phyloP scores from a whole-genome alignment of 1,284 basidiomycete species.

The Fomitopsis betulina region DNA sequence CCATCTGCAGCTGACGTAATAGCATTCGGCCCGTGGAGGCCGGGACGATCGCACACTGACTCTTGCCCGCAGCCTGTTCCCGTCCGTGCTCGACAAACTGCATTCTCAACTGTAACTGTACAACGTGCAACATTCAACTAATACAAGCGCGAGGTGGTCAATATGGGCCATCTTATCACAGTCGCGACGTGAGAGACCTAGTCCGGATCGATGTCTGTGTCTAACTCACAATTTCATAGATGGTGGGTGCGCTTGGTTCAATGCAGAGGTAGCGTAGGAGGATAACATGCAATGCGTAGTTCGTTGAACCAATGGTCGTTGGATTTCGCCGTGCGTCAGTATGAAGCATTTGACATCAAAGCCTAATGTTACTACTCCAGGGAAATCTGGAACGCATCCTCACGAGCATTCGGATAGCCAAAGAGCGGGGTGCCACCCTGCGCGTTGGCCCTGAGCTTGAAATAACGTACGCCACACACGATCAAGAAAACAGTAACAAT shows the following conservation, averaged over 20 bases:
- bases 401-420: constrained; percentile 84
- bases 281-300: constrained; percentile 36
- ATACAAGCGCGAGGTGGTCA: too few relatives aligned
- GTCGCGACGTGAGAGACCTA: constrained; percentile 38
- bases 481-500: neutral
- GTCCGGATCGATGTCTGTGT: constrained; percentile 2
- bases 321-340: constrained; percentile 73
- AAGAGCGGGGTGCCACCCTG: constrained; percentile 83
- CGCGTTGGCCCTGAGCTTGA: constrained; percentile 99
- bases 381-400: constrained; percentile 92
- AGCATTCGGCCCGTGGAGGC: too few relatives aligned
- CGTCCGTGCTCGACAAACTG: too few relatives aligned
- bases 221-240: constrained; percentile 21
- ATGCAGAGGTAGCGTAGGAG: neutral
- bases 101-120: too few relatives aligned
- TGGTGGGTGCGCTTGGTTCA: constrained; percentile 40
- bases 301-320: constrained; percentile 96
- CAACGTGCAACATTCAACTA: too few relatives aligned
- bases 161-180: constrained; percentile 80
- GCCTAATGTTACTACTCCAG: constrained; percentile 32
- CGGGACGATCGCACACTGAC: too few relatives aligned
- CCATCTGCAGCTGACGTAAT: too few relatives aligned
- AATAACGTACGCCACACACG: constrained; percentile 66
- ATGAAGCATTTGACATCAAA: neutral
- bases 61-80: too few relatives aligned